Conservation (phyloP, 805 yeast species). For the Candida vaughaniae region DNA sequence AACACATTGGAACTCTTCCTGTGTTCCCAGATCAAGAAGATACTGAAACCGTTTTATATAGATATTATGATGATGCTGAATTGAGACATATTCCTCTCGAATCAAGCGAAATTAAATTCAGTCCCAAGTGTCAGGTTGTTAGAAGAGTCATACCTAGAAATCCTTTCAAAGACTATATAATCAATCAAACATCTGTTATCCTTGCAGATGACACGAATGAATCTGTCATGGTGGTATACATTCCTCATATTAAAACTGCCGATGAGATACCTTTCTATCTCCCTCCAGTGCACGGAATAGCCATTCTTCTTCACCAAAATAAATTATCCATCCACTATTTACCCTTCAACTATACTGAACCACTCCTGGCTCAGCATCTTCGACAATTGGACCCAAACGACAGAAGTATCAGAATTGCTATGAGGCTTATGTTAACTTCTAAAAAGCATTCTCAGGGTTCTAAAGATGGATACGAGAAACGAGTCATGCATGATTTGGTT, state of each 20-base stretch:
- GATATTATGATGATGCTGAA: conserved; percentile 33
- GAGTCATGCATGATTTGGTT: conserved; percentile 85
- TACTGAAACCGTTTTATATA: conserved; percentile 23
- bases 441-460: conserved; percentile 82
- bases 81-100: conserved; percentile 30
- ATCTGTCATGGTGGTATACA: conserved; percentile 62
- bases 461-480: conserved; percentile 78
- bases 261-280: conserved; percentile 82
- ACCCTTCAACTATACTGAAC: conserved; percentile 46
- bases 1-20: conserved; percentile 26
- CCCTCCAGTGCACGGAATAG: conserved; percentile 83
- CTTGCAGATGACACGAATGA: conserved; percentile 25
- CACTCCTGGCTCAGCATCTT: conserved; percentile 18
- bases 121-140: conserved; percentile 54
- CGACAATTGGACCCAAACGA: conserved; percentile 43
- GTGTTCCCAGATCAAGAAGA: conserved; percentile 29
- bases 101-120: conserved; percentile 18
- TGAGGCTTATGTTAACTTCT: conserved; percentile 75
- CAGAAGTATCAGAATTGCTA: conserved; percentile 79
- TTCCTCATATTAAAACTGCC: conserved; percentile 64
- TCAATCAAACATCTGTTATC: conserved; percentile 79
- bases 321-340: conserved; percentile 71
- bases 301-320: conserved; percentile 51
- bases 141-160: conserved; percentile 89
- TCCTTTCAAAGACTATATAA: conserved; percentile 77